A percentile compares a stretch with the other conserved stretches of the same genome.
Evolutionary conservation across 2,329 filamentous ascomycete genomes (phyloP).

Genomic region (Knoxdaviesia capensis): DNA sequence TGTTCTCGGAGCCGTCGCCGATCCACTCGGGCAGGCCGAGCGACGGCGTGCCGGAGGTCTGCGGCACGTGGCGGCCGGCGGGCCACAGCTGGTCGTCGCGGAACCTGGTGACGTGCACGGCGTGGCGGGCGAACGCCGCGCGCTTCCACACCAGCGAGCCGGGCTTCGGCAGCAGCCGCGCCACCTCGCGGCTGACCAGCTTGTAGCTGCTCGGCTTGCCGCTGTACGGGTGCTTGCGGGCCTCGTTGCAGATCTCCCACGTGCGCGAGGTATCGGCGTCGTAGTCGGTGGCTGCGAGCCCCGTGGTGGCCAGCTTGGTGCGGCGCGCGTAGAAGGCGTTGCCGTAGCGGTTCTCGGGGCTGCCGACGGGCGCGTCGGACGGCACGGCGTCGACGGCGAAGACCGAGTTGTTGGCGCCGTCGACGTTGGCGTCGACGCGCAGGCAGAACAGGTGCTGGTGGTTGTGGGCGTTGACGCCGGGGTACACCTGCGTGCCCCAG

Average conservation of each 20-base stretch:
- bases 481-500: constrained; percentile 85
- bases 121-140: constrained; percentile 70
- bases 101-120: constrained; percentile 76
- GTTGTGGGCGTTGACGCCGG: constrained; percentile 81
- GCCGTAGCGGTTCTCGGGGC: constrained; percentile 66
- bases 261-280: constrained; percentile 59
- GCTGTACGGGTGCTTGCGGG: constrained; percentile 67
- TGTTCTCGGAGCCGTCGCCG: constrained; percentile 41
- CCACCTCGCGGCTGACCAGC: constrained; percentile 71
- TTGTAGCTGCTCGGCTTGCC: constrained; percentile 76
- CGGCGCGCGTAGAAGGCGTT: constrained; percentile 79
- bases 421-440: constrained; percentile 70
- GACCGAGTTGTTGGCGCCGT: constrained; percentile 67
- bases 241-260: constrained; percentile 81
- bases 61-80: constrained; percentile 70
- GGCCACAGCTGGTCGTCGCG: constrained; percentile 66
- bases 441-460: constrained; percentile 92
- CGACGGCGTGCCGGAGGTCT: constrained; percentile 65
- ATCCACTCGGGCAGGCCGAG: constrained; percentile 60
- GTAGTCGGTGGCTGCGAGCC: constrained; percentile 57
- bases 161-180: constrained; percentile 58
- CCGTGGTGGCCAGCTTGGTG: constrained; percentile 55
- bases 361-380: constrained; percentile 52
- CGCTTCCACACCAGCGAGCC: constrained; percentile 75
- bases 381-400: constrained; percentile 62